phyloP scores from a whole-genome alignment of 495 filamentous ascomycete genomes.

The Annulohypoxylon nitens region DNA sequence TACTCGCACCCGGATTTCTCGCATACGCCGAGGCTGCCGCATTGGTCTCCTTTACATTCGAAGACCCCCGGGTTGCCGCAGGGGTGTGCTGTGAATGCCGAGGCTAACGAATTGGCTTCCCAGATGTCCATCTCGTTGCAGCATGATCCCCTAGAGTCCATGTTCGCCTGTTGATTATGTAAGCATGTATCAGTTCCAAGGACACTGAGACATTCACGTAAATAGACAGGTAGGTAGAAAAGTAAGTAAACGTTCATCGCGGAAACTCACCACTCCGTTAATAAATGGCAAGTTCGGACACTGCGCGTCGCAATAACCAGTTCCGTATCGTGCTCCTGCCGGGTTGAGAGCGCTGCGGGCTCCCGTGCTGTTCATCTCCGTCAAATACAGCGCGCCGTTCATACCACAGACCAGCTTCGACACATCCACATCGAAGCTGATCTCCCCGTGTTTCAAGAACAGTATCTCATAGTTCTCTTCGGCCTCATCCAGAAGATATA shows the following conservation, averaged over 20 bases:
- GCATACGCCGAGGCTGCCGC: conserved; percentile 59
- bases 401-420: conserved; percentile 75
- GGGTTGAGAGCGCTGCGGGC: conserved; percentile 70
- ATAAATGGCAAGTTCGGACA: conserved; percentile 77
- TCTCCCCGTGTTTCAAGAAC: conserved; percentile 70
- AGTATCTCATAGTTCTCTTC: conserved; percentile 69
- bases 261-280: conserved; percentile 65
- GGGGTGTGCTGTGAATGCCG: conserved; percentile 72
- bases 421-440: conserved; percentile 77
- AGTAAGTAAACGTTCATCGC: neutral
- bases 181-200: conserved; percentile 7
- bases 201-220: neutral
- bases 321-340: conserved; percentile 78
- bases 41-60: conserved; percentile 65
- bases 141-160: conserved; percentile 71
- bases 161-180: conserved; percentile 61
- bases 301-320: conserved; percentile 82
- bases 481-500: conserved; percentile 70
- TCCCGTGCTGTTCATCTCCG: conserved; percentile 74
- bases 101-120: conserved; percentile 75
- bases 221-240: neutral
- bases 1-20: conserved; percentile 55
- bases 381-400: conserved; percentile 79
- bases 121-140: conserved; percentile 81
- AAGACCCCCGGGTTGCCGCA: conserved; percentile 68